Evolutionary conservation across 2,329 filamentous ascomycete species (phyloP).

Genomic region (Nothophoma quercina): DNA sequence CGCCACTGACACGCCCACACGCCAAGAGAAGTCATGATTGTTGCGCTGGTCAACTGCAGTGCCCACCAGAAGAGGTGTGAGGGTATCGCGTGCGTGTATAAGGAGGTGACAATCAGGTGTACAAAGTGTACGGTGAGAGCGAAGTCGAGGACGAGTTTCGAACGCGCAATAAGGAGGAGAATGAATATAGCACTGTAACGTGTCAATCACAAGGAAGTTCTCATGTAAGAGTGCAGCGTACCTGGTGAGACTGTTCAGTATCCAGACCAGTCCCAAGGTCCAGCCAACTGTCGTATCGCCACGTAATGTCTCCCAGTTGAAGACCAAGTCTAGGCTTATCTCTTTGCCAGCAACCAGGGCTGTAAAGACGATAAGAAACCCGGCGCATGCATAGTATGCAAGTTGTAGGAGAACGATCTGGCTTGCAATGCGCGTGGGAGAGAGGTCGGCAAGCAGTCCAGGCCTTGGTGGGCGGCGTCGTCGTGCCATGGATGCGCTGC

Average conservation of each 20-base stretch:
- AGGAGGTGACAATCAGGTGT: conserved; percentile 76
- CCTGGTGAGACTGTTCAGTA: conserved; percentile 70
- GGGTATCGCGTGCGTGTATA: conserved; percentile 81
- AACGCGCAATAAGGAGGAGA: conserved; percentile 82
- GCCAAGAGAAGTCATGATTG: conserved; percentile 73
- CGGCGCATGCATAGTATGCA: conserved; percentile 69
- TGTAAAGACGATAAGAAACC: conserved; percentile 71
- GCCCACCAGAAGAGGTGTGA: conserved; percentile 87
- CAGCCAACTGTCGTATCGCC: conserved; percentile 75
- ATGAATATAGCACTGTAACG: conserved; percentile 77
- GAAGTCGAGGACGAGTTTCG: conserved; percentile 95
- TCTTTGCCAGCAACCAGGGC: conserved; percentile 69
- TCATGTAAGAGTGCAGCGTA: conserved; percentile 49
- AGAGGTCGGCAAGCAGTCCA: conserved; percentile 71
- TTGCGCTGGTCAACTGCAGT: conserved; percentile 67
- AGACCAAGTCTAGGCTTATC: conserved; percentile 65
- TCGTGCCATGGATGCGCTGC: conserved; percentile 56
- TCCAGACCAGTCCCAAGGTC: conserved; percentile 73
- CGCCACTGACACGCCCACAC: conserved; percentile 93
- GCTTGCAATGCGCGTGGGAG: conserved; percentile 70
- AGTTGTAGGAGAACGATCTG: conserved; percentile 72
- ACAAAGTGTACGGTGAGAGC: conserved; percentile 86
- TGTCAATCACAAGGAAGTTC: conserved; percentile 20
- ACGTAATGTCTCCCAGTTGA: conserved; percentile 69
- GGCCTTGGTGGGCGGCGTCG: conserved; percentile 69